Conservation (phyloP, 768 basidiomycete genomes). For the Tylopilus rubrobrunneus region DNA sequence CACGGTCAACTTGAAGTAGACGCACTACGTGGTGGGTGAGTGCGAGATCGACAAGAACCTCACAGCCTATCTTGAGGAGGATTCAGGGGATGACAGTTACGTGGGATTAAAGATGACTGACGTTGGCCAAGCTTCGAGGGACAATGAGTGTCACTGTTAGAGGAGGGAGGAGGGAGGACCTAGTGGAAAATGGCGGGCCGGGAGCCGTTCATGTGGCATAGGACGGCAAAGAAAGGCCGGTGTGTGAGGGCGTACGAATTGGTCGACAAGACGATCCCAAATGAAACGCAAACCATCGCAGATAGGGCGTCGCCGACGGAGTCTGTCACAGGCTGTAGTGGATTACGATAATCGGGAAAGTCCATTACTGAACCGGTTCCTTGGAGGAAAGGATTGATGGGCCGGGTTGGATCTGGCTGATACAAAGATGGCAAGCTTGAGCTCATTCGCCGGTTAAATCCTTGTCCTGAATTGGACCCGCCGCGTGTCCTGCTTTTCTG, state of each 20-base stretch:
- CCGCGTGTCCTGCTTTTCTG: constrained; percentile 27
- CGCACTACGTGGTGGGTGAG: background rate
- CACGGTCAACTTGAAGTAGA: constrained; percentile 1
- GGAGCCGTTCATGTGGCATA: constrained; percentile 1
- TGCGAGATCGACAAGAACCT: constrained; percentile 6
- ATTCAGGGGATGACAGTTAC: too few species aligned
- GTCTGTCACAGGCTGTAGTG: constrained; percentile 6
- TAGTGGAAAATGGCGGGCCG: background rate
- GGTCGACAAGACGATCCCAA: constrained; percentile 27
- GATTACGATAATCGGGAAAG: constrained; percentile 8
- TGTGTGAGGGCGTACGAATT: constrained; percentile 20
- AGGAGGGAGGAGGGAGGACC: background rate
- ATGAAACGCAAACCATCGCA: constrained; percentile 30
- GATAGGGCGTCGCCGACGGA: constrained; percentile 24
- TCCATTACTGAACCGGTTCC: constrained; percentile 19
- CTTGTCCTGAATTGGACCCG: constrained; percentile 19
- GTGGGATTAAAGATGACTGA: background rate
- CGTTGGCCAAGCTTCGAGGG: background rate
- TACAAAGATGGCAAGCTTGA: constrained; percentile 6
- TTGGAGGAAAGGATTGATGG: background rate
- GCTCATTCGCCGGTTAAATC: constrained; percentile 18
- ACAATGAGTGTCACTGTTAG: background rate
- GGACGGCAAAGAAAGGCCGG: constrained; percentile 24
- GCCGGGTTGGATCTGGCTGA: constrained; percentile 12
- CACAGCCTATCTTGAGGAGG: background rate